Base-by-base conservation (phyloP, 75 land plant genomes). In the Pinus taeda region DNA sequence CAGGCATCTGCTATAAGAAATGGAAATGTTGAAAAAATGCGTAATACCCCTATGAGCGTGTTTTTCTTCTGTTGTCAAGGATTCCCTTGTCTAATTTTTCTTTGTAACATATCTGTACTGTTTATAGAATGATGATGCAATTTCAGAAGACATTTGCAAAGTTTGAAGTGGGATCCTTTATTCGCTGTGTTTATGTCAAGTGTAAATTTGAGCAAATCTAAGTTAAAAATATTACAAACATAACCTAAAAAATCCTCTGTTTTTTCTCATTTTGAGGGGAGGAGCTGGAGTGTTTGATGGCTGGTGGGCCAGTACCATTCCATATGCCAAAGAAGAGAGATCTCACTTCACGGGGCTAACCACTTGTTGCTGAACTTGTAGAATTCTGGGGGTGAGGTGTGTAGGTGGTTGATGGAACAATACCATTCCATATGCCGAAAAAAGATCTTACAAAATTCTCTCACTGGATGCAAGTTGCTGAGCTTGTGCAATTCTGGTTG, bases 21-120 rank as follows among this genome's bases (percentile, higher is more conserved):
- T 13, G 42, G 24, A 22, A 37, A 69, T 42, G 12, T 18, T 20
- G n/a, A 20, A 39, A 18, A 21, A 42, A 39, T 20, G 21, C n/a
- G 2, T 12, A 39, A 69, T 39, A 39, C 20, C 12, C 42, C 42
- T 45, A n/a, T 11, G 72, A 3, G 72, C 42, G 22, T 69, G 24
- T 7, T 69, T n/a, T 12, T 42, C n/a, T 22, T 69, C 49, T 12
- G 21, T 8, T 69, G 13, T 3, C 22, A 39, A 69, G 53, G 71
- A n/a, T 39, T 20, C 13, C 69, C 22, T 69, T 20, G 17, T 69
- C n/a, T 8, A 24, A 15, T 24, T 39, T 69, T n/a, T 39, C 3
- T 21, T 69, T 69, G 72, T 69, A 69, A 69, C 42, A 42, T 45
- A 69, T 20, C 3, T 69, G 72, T 69, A 69, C 72, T 42, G 72